These are phyloP conservation scores for Mycena galericulata DNA, from an alignment of 768 basidiomycete species.

Conservation along the genomic window DNA sequence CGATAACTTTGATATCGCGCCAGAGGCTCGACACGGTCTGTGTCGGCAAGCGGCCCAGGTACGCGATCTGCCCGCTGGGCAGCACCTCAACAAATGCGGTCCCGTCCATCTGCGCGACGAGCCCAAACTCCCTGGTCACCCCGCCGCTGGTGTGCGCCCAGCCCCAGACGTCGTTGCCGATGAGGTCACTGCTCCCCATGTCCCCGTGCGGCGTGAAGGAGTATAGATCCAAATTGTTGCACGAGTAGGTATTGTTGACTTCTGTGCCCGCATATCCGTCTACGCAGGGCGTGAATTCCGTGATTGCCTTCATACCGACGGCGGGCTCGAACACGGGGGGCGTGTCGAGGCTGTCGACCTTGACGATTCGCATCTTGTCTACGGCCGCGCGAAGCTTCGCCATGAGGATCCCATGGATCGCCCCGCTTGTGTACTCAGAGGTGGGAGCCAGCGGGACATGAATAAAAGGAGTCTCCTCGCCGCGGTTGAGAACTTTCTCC, in stretches of 20 bases:
- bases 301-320: slow-evolving; percentile 13
- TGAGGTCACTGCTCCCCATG: slow-evolving; percentile 16
- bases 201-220: slow-evolving; percentile 29
- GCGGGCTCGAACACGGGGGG: slow-evolving; percentile 7
- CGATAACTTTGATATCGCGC: slow-evolving; percentile 43
- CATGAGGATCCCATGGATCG: slow-evolving; percentile 27
- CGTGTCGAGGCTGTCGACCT: slow-evolving; percentile 7
- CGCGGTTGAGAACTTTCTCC: slow-evolving; percentile 1
- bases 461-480: slow-evolving; percentile 29
- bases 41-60: slow-evolving; percentile 40
- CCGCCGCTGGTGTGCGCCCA: slow-evolving; percentile 19
- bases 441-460: slow-evolving; percentile 23
- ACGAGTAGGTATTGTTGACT: slow-evolving; percentile 26
- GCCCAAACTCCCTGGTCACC: slow-evolving; percentile 21
- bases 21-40: slow-evolving; percentile 35
- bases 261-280: slow-evolving; percentile 21
- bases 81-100: slow-evolving; percentile 31
- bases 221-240: slow-evolving; percentile 30
- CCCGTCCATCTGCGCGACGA: slow-evolving; percentile 28
- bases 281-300: slow-evolving; percentile 25
- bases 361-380: slow-evolving; percentile 13
- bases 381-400: slow-evolving; percentile 14
- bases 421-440: slow-evolving; percentile 24
- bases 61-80: slow-evolving; percentile 22
- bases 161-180: slow-evolving; percentile 33